Evolutionary conservation across 2,329 filamentous ascomycete genomes (phyloP), one percentile per base, ranked within the genome.

Genomic region (Rhynchosporium secalis): DNA sequence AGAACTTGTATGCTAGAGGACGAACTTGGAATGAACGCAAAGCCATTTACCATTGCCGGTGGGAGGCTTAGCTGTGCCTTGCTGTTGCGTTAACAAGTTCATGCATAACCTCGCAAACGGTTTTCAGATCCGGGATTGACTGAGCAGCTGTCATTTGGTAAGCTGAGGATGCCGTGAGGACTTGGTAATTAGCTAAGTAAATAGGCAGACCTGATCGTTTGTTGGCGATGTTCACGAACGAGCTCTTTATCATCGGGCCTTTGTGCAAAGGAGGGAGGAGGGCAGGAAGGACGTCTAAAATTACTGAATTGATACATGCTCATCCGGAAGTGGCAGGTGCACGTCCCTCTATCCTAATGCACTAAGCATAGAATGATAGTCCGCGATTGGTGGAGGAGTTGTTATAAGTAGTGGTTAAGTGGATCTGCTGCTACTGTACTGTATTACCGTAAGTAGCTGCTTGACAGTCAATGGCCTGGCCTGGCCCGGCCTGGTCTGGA

Each of bases 221-320:
- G 1, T 20, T 20, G 20, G 20, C 20, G 20, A 20, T 20, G 20
- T 20, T 20, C 20, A 20, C 20, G 20, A 20, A 20, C 20, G 20
- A 20, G 20, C 20, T 20, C 20, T 20, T 20, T 20, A 20, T 20
- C 20, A 20, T 20, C 20, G 20, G 20, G 20, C 20, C 20, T 20
- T 20, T 20, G 20, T 20, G 20, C 20, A 20, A 20, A 20, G 20
- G 20, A 20, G 20, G 1, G 20, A 20, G 20, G 20, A 20, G 20
- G 20, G 20, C 33, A 41, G n/a, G 36, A 36, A 54, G 33, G 51
- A 40, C 33, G 51, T 54, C 38, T 20, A 33, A 26, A 54, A 54
- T 54, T 54, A 54, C 51, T 52, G 49, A 54, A 54, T 13, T 41
- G 33, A 54, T 41, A 46, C 43, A 20, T 36, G 33, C 5, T 36